A percentile compares a stretch with the other conserved stretches of the same genome.
phyloP scores from a whole-genome alignment of 2,329 filamentous ascomycete genomes.

The Colletotrichum magnum region DNA sequence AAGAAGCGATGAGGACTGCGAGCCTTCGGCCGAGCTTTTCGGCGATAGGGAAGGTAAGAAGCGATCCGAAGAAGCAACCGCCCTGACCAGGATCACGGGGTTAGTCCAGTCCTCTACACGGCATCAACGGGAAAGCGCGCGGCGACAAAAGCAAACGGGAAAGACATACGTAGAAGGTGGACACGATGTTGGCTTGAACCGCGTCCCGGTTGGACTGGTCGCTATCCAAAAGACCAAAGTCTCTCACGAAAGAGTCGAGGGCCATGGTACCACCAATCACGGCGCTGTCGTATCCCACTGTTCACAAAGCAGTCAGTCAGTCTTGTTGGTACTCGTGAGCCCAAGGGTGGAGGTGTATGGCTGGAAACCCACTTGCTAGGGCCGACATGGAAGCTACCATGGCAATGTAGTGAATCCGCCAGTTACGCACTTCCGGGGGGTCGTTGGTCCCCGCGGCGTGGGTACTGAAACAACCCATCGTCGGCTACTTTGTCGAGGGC shows the following conservation, averaged over 20 bases:
- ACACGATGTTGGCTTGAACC: constrained; percentile 49
- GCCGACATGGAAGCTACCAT: constrained; percentile 44
- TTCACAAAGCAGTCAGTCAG: neutral
- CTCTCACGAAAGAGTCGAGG: constrained; percentile 41
- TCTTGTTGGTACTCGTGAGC: neutral
- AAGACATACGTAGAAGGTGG: constrained; percentile 58
- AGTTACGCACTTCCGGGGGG: constrained; percentile 34
- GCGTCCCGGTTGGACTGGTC: neutral
- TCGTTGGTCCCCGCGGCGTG: constrained; percentile 35
- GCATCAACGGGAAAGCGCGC: no score
- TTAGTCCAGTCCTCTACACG: no score
- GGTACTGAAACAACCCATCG: constrained; percentile 15
- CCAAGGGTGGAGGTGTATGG: neutral
- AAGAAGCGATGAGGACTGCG: constrained; percentile 65
- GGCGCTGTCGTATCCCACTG: constrained; percentile 21
- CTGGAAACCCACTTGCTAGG: constrained; percentile 37
- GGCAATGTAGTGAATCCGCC: constrained; percentile 44
- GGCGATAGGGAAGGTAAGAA: constrained; percentile 68
- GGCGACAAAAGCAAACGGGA: fast-evolving
- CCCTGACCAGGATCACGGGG: no score
- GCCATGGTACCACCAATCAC: constrained; percentile 45
- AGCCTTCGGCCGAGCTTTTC: constrained; percentile 67
- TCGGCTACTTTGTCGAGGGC: neutral
- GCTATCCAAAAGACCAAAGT: neutral
- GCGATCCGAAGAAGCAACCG: constrained; percentile 66